These are phyloP conservation scores for Dinochytrium kinnereticum DNA, from an alignment of 371 early-diverging fungal species.

Conservation along the genomic window DNA sequence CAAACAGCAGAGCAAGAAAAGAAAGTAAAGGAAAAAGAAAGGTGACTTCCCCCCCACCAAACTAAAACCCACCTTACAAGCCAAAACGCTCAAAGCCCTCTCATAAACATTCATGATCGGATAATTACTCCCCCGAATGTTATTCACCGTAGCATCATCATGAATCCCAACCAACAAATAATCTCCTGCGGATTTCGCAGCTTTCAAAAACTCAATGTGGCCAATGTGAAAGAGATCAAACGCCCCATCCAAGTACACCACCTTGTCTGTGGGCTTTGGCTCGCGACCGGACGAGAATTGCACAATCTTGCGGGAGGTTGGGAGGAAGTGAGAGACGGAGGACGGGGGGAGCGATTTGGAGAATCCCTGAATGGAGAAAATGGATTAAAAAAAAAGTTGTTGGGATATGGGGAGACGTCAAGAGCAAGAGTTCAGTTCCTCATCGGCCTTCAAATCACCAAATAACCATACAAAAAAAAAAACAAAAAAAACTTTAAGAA, in stretches of 20 bases:
- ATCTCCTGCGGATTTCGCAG: slow-evolving; percentile 84
- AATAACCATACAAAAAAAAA: too few species aligned
- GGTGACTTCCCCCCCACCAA: neutral
- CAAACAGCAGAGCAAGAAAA: slow-evolving; percentile 47
- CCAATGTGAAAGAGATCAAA: slow-evolving; percentile 98
- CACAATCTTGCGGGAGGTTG: slow-evolving; percentile 83
- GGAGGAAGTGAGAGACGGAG: slow-evolving; percentile 82
- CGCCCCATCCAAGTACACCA: slow-evolving; percentile 95
- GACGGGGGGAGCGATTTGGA: slow-evolving; percentile 32
- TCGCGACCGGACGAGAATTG: slow-evolving; percentile 86
- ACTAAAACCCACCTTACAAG: slow-evolving; percentile 72
- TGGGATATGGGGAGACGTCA: too few species aligned
- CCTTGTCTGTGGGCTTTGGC: slow-evolving; percentile 64
- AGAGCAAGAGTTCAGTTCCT: too few species aligned
- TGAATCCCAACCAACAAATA: slow-evolving; percentile 94
- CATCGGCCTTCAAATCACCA: neutral
- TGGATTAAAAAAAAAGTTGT: too few species aligned
- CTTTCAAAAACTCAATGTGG: slow-evolving; percentile 91
- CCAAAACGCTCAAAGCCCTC: slow-evolving; percentile 84
- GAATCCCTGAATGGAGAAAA: slow-evolving; percentile 10
- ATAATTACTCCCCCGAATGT: slow-evolving; percentile 84
- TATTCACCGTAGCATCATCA: slow-evolving; percentile 87
- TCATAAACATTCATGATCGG: slow-evolving; percentile 95
- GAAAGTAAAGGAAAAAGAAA: neutral
- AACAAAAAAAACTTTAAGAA: neutral